Evolutionary conservation across 371 early-diverging fungal species (phyloP).

Genomic region (Lichtheimia hyalospora): DNA sequence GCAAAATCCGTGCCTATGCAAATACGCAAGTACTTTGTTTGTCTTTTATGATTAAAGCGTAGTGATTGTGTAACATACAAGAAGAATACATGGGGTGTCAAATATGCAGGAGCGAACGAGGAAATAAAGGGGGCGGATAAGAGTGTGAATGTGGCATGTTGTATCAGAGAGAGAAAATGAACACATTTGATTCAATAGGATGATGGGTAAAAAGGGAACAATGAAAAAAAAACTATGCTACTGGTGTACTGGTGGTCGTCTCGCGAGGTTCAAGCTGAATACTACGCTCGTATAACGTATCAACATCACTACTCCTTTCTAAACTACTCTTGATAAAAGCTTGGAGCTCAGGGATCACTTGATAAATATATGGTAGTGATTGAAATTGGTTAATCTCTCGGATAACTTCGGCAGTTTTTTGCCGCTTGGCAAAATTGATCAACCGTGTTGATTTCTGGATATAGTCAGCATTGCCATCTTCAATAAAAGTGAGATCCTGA

Average conservation of each 20-base stretch:
- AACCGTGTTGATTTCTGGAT: conserved; percentile 54
- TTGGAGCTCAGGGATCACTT: conserved; percentile 76
- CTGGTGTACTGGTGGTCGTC: conserved; percentile 1
- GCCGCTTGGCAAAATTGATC: conserved; percentile 90
- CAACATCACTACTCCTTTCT: conserved; percentile 57
- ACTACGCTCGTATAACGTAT: conserved; percentile 65
- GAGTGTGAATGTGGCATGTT: no score
- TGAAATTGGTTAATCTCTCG: conserved; percentile 91
- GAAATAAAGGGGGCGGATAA: no score
- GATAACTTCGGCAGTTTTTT: conserved; percentile 84
- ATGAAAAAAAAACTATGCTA: neutral
- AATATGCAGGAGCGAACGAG: no score
- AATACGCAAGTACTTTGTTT: no score
- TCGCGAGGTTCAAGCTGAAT: conserved; percentile 66
- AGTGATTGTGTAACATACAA: no score
- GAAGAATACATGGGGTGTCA: no score
- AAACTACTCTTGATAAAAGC: conserved; percentile 67
- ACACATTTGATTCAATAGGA: no score
- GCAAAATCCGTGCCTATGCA: no score
- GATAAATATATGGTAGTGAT: conserved; percentile 75
- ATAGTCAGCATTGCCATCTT: conserved; percentile 87
- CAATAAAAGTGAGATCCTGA: conserved; percentile 91
- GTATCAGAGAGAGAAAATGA: no score
- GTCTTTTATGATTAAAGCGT: no score
- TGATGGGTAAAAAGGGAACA: no score